Base-by-base conservation (phyloP, 208 protist genomes). In the Acanthamoeba lenticulata region DNA sequence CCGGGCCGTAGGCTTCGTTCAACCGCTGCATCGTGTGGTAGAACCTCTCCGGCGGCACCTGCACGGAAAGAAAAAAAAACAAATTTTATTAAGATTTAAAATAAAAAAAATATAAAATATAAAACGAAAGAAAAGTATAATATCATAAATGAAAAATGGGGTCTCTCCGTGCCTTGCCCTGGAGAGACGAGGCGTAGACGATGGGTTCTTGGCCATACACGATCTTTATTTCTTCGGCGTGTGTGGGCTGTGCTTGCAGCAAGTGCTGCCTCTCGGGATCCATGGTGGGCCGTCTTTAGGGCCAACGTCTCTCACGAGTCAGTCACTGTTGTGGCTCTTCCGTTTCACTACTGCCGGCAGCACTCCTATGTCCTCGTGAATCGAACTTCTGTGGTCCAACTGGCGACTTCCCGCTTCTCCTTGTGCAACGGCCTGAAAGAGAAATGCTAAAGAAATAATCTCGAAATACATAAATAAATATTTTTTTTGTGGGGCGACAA, bases 1-100 rank as follows among this genome's bases (percentile, higher is more conserved):
- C 4, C 3, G 69, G 69, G 38, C 69, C 69, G 17, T 79, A 79
- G 36, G 38, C 24, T 15, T 79, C 36, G 69, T 45, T 79, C 69
- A 79, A 24, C 34, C 69, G 69, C 69, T 79, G 32, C 38, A 79
- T 45, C 27, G 69, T 79, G 69, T 79, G 36, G 38, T 47, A 79
- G 69, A 79, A 79, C 69, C 69, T 79, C 27, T 79, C 69, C 69
- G 69, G 69, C 38, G 69, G 69, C 17, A 79, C 69, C 69, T 79
- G 36, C 11, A 19, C 11, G 29, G 11, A 13, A 69, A 13, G 0
- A 69, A 69, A 36, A 0, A n/a, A n/a, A 2, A 69, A 6, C 1
- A 36, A 27, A 69, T 5, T 65, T n/a, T 34, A n/a, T 65, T n/a
- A 65, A 65, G 15, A 27, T 60, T 60, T n/a, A 21, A 77, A 77